A percentile compares a stretch with the other conserved stretches of the same genome.
Conservation (phyloP, 306 rosid species). For the Echinosophora koreensis region DNA sequence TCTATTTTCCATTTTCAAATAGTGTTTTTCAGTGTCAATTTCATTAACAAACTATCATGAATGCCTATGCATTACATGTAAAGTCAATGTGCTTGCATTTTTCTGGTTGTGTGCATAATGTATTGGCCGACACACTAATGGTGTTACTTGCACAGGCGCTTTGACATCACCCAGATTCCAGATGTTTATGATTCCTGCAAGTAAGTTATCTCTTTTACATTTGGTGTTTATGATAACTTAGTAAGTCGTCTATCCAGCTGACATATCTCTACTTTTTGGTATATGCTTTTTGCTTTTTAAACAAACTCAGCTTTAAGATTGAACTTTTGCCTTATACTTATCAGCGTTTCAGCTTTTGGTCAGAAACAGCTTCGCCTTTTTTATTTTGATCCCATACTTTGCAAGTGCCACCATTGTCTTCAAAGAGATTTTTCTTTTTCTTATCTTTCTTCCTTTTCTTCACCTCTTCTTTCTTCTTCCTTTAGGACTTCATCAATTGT, state of each 20-base stretch:
- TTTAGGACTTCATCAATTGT: too few species aligned
- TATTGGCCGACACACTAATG: constrained; percentile 39
- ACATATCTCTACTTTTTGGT: too few species aligned
- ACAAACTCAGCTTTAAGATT: neutral
- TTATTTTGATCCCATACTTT: too few species aligned
- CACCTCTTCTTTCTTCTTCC: too few species aligned
- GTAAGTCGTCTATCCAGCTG: neutral
- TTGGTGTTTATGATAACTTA: constrained; percentile 27
- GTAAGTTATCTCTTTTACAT: constrained; percentile 61
- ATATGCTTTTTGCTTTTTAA: constrained; percentile 1
- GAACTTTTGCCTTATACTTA: too few species aligned
- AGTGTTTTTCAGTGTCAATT: constrained; percentile 1
- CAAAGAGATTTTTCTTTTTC: too few species aligned
- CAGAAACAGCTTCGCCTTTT: too few species aligned
- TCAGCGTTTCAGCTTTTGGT: too few species aligned
- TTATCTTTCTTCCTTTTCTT: too few species aligned
- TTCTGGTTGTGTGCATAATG: neutral
- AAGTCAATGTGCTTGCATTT: constrained; percentile 20
- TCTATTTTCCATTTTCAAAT: constrained; percentile 19
- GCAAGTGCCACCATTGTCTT: too few species aligned
- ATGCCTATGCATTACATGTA: constrained; percentile 5
- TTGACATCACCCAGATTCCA: constrained; percentile 92
- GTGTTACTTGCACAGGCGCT: constrained; percentile 75
- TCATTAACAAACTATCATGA: constrained; percentile 10
- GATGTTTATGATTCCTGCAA: constrained; percentile 99